phyloP scores from a whole-genome alignment of 495 filamentous ascomycete genomes.

The Choiromyces venosus region DNA sequence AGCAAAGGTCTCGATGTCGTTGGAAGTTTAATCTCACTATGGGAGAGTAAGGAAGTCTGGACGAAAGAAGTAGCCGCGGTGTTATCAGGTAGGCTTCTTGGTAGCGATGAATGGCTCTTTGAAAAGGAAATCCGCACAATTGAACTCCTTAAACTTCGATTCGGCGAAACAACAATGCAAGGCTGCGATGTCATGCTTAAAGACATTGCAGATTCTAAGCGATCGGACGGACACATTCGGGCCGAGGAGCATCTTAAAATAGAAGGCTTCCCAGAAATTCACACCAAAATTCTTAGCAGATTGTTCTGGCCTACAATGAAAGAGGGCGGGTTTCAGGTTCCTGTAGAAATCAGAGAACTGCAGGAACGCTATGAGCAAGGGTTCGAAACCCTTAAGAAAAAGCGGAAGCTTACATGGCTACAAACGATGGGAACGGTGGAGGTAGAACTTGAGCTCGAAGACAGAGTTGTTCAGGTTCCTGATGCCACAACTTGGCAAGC shows the following conservation, averaged over 20 bases:
- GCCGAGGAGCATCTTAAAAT: slow-evolving; percentile 45
- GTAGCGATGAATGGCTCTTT: slow-evolving; percentile 51
- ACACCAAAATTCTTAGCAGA: slow-evolving; percentile 81
- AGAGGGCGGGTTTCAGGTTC: slow-evolving; percentile 68
- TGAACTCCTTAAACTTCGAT: slow-evolving; percentile 79
- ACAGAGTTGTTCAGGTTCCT: slow-evolving; percentile 61
- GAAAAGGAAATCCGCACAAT: slow-evolving; percentile 58
- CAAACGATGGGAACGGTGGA: slow-evolving; percentile 72
- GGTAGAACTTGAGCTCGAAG: slow-evolving; percentile 75
- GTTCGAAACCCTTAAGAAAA: slow-evolving; percentile 73
- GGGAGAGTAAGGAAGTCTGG: slow-evolving; percentile 80
- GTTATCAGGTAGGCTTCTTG: slow-evolving; percentile 73
- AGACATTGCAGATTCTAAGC: slow-evolving; percentile 80
- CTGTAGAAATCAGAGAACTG: slow-evolving; percentile 55
- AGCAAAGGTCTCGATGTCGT: slow-evolving; percentile 90
- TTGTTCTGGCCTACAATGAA: slow-evolving; percentile 89
- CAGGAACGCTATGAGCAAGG: slow-evolving; percentile 66
- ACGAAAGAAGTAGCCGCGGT: slow-evolving; percentile 88
- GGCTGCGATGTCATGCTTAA: slow-evolving; percentile 94
- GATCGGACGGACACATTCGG: slow-evolving; percentile 61
- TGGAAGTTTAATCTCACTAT: slow-evolving; percentile 76
- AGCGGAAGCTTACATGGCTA: slow-evolving; percentile 82
- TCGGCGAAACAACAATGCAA: slow-evolving; percentile 79
- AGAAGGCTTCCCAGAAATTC: slow-evolving; percentile 44
- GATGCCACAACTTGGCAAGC: slow-evolving; percentile 85